Conservation (phyloP, 441 rosid genomes). For the Mallotus repandus region DNA sequence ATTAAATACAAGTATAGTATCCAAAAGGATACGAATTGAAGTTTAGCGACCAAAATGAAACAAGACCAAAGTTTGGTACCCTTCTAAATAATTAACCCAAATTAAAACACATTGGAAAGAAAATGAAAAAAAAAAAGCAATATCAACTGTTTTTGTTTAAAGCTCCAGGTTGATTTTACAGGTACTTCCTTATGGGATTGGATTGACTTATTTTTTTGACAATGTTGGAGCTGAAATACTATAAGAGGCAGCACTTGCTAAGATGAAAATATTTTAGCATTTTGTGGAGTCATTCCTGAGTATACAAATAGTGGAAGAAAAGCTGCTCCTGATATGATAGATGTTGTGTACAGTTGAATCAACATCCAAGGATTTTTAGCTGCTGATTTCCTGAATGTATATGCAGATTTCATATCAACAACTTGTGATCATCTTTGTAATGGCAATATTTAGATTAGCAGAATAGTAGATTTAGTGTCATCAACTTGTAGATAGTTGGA, state of each 20-base stretch:
- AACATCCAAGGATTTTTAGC: slow-evolving; percentile 53
- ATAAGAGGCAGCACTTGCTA: slow-evolving; percentile 57
- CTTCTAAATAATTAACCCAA: no score
- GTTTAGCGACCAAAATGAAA: no score
- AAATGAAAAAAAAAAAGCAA: no score
- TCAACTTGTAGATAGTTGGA: no score
- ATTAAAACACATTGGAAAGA: no score
- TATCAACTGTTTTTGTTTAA: no score
- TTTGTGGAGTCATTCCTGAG: slow-evolving; percentile 51
- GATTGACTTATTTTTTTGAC: slow-evolving; percentile 76
- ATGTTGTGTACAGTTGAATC: slow-evolving; percentile 46
- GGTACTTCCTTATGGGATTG: slow-evolving; percentile 73
- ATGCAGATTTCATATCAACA: slow-evolving; percentile 38
- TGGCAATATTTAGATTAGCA: slow-evolving; percentile 25
- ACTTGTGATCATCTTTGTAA: slow-evolving; percentile 35
- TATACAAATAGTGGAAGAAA: slow-evolving; percentile 32
- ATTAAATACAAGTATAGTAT: no score
- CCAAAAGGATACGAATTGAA: no score
- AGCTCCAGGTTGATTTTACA: slow-evolving; percentile 8
- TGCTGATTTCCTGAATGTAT: slow-evolving; percentile 28
- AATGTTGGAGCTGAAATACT: slow-evolving; percentile 81
- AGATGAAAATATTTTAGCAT: slow-evolving; percentile 55
- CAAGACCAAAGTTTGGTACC: no score
- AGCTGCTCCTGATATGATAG: slow-evolving; percentile 48
- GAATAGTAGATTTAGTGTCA: no score